Evolutionary conservation across 2,329 filamentous ascomycete species (phyloP).

Genomic region (Calonectria pseudoturangicola): DNA sequence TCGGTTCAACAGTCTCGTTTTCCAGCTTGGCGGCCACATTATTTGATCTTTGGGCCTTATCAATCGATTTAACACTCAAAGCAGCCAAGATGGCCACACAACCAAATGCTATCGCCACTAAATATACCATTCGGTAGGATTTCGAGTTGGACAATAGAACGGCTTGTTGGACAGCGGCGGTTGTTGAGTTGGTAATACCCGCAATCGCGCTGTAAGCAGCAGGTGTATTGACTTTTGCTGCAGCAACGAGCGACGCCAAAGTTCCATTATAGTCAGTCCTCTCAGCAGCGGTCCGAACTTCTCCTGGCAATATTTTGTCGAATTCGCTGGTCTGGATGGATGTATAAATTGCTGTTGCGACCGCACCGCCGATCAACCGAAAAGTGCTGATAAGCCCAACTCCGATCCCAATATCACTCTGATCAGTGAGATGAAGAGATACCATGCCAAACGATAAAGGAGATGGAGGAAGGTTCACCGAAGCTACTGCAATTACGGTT

Average conservation of each 20-base stretch:
- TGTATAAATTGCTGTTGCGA: constrained; percentile 61
- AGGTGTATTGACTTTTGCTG: constrained; percentile 54
- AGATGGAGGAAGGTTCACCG: constrained; percentile 54
- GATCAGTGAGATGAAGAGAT: constrained; percentile 58
- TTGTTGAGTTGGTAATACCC: constrained; percentile 52
- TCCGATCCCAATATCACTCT: constrained; percentile 60
- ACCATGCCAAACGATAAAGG: constrained; percentile 59
- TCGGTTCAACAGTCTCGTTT: constrained; percentile 20
- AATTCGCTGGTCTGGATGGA: constrained; percentile 58
- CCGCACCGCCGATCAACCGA: constrained; percentile 59
- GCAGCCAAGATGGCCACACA: constrained; percentile 57
- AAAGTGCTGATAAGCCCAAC: constrained; percentile 59
- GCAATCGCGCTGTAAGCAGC: constrained; percentile 54
- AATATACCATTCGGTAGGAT: constrained; percentile 55
- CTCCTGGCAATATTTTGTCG: constrained; percentile 40
- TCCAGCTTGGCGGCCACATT: constrained; percentile 41
- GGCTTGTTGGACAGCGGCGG: constrained; percentile 54
- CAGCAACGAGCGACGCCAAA: constrained; percentile 47
- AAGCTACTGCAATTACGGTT: constrained; percentile 54
- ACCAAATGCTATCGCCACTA: constrained; percentile 61
- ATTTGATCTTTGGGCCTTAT: constrained; percentile 39
- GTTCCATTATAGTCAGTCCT: constrained; percentile 44
- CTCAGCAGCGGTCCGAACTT: constrained; percentile 43
- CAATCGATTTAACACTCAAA: constrained; percentile 51
- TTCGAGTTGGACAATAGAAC: constrained; percentile 57